Evolutionary conservation across 2,329 filamentous ascomycete genomes (phyloP).

Genomic region (Monosporascus ibericus): DNA sequence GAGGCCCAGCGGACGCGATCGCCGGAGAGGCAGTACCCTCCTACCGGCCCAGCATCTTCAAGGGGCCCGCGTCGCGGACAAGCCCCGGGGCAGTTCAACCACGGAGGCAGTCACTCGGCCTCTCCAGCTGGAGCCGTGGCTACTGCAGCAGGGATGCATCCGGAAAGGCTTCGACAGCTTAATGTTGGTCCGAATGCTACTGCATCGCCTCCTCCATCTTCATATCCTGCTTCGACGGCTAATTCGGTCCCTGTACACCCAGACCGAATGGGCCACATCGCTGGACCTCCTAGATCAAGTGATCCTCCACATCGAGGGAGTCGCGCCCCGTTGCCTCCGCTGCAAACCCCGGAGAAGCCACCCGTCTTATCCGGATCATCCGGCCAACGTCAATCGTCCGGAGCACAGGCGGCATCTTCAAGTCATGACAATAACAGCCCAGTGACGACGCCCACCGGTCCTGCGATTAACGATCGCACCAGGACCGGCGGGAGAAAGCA

Average conservation of each 20-base stretch:
- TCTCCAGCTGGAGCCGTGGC: constrained; percentile 16
- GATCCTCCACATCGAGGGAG: constrained; percentile 18
- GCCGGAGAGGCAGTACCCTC: constrained; percentile 43
- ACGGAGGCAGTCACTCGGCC: constrained; percentile 14
- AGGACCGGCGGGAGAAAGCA: constrained; percentile 43
- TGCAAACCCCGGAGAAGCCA: constrained; percentile 27
- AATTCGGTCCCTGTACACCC: constrained; percentile 28
- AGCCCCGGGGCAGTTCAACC: constrained; percentile 17
- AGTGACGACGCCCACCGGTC: constrained; percentile 27
- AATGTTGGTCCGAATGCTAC: constrained; percentile 11
- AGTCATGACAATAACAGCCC: constrained; percentile 19
- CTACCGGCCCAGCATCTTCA: constrained; percentile 47
- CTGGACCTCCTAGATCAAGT: constrained; percentile 13
- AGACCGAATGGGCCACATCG: constrained; percentile 37
- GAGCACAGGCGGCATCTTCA: constrained; percentile 11
- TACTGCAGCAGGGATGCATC: constrained; percentile 21
- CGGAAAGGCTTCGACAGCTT: constrained; percentile 24
- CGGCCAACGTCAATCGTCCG: constrained; percentile 20
- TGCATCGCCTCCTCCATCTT: constrained; percentile 13
- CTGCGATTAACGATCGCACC: constrained; percentile 26
- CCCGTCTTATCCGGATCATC: constrained; percentile 18
- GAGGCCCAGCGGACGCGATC: constrained; percentile 34
- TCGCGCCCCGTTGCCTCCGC: constrained; percentile 21
- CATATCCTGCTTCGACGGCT: constrained; percentile 16
- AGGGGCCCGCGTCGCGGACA: constrained; percentile 38